Evolutionary conservation across 345 rosid species (phyloP).

Genomic region (Physaria fendleri): DNA sequence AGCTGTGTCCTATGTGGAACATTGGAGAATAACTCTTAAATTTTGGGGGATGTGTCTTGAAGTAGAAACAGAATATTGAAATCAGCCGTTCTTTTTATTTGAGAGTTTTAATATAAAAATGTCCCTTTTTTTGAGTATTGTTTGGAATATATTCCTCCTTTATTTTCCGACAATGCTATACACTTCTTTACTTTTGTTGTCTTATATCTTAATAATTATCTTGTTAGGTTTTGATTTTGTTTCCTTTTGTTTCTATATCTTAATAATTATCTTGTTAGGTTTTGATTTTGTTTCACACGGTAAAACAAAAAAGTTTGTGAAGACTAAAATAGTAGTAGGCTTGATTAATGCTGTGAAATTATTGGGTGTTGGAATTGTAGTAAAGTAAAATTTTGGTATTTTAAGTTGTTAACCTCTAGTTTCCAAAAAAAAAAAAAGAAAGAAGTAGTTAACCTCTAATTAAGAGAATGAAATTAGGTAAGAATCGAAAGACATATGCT

Average conservation of each 20-base stretch:
- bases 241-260: too few species aligned
- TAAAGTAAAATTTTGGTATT: not conserved
- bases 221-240: constrained; percentile 9
- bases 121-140: not conserved
- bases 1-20: constrained; percentile 17
- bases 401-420: not conserved
- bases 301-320: not conserved
- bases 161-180: not conserved
- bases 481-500: not conserved
- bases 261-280: not conserved
- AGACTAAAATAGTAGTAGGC: not conserved
- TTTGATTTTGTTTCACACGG: constrained; percentile 6
- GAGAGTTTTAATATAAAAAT: not conserved
- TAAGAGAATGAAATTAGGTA: not conserved
- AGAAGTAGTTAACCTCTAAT: too few species aligned
- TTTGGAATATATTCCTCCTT: constrained; percentile 21
- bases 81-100: constrained; percentile 6
- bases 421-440: too few species aligned
- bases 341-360: too few species aligned
- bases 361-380: too few species aligned
- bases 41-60: constrained; percentile 8
- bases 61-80: constrained; percentile 17
- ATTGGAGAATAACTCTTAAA: not conserved
- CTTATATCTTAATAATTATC: not conserved
- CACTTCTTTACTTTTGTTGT: not conserved